phyloP scores from a whole-genome alignment of 305 asterid genomes.

The Ajuga reptans region DNA sequence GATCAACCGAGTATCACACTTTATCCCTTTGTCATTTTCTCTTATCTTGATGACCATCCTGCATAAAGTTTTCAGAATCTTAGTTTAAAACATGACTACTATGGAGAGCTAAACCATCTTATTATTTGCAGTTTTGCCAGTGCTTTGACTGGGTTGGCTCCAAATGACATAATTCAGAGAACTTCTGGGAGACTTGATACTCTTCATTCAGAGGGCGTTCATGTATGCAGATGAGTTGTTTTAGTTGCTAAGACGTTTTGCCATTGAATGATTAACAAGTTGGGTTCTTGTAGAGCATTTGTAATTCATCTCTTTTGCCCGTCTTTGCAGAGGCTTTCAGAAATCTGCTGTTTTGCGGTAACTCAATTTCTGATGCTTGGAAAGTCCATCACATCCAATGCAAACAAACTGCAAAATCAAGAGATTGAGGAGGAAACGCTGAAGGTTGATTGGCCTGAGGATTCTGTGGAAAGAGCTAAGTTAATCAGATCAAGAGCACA shows the following conservation, averaged over 20 bases:
- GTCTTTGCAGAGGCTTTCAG: constrained; percentile 72
- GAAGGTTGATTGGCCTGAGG: constrained; percentile 79
- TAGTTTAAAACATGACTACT: neutral
- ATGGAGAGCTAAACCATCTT: neutral
- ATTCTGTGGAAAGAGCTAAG: constrained; percentile 72
- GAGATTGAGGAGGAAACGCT: constrained; percentile 48
- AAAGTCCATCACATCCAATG: constrained; percentile 55
- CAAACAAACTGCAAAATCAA: constrained; percentile 47
- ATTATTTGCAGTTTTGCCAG: constrained; percentile 38
- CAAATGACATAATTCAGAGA: constrained; percentile 64
- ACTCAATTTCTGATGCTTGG: constrained; percentile 81
- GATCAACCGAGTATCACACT: neutral
- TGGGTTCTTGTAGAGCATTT: neutral
- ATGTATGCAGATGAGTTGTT: constrained; percentile 48
- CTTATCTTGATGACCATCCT: neutral
- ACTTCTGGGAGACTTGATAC: constrained; percentile 82
- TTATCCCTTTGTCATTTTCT: neutral
- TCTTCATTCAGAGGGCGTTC: constrained; percentile 97
- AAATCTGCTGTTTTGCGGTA: constrained; percentile 82
- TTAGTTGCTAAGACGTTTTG: neutral
- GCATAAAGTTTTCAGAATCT: neutral
- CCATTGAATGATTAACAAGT: neutral
- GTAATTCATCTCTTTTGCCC: constrained; percentile 6
- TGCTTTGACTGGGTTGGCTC: constrained; percentile 47
- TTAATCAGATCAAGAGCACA: constrained; percentile 56